A percentile compares a stretch with the other conserved stretches of the same genome.
Conservation (phyloP, 345 rosid genomes). For the Brassica rapa region DNA sequence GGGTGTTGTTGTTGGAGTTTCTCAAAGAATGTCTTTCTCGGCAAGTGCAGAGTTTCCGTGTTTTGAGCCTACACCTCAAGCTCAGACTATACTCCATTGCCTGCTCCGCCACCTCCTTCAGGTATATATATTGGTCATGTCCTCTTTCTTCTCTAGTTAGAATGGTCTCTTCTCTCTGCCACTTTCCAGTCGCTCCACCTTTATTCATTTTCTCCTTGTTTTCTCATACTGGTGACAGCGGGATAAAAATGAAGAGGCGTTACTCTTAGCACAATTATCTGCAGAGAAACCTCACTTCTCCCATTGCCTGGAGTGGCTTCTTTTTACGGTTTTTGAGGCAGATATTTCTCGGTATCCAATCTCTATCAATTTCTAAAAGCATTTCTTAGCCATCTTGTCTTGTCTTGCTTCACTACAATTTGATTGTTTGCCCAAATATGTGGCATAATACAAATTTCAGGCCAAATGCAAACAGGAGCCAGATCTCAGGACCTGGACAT, state of each 20-base stretch:
- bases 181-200: not conserved
- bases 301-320: conserved; percentile 98
- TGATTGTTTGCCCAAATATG: not conserved
- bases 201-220: conserved; percentile 3
- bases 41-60: conserved; percentile 97
- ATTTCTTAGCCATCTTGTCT: not conserved
- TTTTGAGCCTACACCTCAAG: conserved; percentile 98
- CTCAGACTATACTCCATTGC: conserved; percentile 96
- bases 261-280: conserved; percentile 78
- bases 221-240: conserved; percentile 57
- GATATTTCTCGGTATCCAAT: conserved; percentile 81
- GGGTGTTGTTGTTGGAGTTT: conserved; percentile 94
- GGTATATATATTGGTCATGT: conserved; percentile 49
- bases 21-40: conserved; percentile 96
- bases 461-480: conserved; percentile 67
- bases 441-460: conserved; percentile 45
- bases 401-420: not conserved
- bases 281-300: conserved; percentile 97
- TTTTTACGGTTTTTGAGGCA: conserved; percentile 96
- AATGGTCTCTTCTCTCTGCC: conserved; percentile 16
- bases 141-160: conserved; percentile 7
- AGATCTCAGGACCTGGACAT: conserved; percentile 48
- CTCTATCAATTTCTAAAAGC: not conserved
- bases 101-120: conserved; percentile 97
- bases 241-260: conserved; percentile 85